These are phyloP conservation scores for Populus hybrid DNA, from an alignment of 441 rosid genomes.

Conservation along the genomic window DNA sequence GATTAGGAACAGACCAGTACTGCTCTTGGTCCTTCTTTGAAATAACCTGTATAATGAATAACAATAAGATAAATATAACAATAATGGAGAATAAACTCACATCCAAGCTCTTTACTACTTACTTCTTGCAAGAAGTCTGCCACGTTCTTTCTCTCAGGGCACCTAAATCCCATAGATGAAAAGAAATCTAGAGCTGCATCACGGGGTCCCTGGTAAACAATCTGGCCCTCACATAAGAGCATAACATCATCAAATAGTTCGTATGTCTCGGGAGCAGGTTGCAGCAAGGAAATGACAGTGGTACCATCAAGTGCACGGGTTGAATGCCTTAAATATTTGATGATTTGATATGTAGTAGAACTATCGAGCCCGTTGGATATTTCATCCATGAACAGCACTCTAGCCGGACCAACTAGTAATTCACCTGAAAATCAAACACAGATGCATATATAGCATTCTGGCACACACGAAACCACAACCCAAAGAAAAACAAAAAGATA, in stretches of 20 bases:
- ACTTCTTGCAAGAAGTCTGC: constrained; percentile 99
- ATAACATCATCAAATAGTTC: constrained; percentile 88
- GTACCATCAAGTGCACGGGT: constrained; percentile 82
- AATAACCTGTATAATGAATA: constrained; percentile 47
- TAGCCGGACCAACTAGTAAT: constrained; percentile 89
- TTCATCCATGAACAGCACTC: constrained; percentile 97
- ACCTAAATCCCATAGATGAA: constrained; percentile 69
- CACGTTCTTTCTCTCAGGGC: constrained; percentile 92
- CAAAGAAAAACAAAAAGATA: background rate
- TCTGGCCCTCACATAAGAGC: constrained; percentile 90
- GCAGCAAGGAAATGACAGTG: constrained; percentile 80
- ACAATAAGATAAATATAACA: constrained; percentile 2
- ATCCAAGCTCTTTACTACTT: constrained; percentile 23
- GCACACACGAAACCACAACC: background rate
- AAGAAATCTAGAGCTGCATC: constrained; percentile 70
- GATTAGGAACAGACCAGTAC: constrained; percentile 78
- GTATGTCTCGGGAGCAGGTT: constrained; percentile 93
- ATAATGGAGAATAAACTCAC: constrained; percentile 6
- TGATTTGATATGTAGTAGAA: constrained; percentile 85
- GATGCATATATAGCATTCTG: constrained; percentile 13
- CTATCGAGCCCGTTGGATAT: constrained; percentile 97
- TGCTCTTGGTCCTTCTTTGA: constrained; percentile 95
- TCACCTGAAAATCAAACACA: constrained; percentile 55
- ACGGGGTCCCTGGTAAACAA: constrained; percentile 88
- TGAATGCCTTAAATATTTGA: constrained; percentile 85